These are phyloP conservation scores for Cladosporium sp. DNA, from an alignment of 2,329 filamentous ascomycete genomes.

Conservation along the genomic window DNA sequence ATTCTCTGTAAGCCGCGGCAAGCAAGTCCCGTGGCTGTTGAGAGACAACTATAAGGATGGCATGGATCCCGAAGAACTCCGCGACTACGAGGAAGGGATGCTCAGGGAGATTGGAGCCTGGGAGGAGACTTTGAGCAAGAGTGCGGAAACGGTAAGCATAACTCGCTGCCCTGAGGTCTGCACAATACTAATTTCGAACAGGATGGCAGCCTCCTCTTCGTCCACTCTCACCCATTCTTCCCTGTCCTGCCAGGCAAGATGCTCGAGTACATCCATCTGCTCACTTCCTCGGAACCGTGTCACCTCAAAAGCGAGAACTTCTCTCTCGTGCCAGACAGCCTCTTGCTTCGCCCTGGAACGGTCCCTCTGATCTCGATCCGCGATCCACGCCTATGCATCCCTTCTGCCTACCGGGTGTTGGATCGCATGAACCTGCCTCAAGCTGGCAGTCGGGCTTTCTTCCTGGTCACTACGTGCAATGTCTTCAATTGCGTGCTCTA, in stretches of 20 bases:
- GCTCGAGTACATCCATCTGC: not conserved
- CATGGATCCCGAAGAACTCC: not conserved
- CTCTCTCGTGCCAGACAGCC: constrained; percentile 40
- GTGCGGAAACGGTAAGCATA: not conserved
- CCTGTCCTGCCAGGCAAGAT: constrained; percentile 9
- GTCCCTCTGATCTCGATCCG: constrained; percentile 27
- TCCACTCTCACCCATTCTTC: constrained; percentile 15
- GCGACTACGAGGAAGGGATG: constrained; percentile 10
- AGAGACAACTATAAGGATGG: constrained; percentile 12
- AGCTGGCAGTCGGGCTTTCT: constrained; percentile 21
- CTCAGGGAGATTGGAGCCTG: not conserved
- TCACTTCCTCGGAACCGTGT: not conserved
- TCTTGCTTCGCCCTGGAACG: constrained; percentile 32
- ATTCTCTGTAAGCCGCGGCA: constrained; percentile 15
- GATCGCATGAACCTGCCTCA: constrained; percentile 16
- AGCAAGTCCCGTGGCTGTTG: constrained; percentile 20
- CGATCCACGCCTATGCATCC: constrained; percentile 43
- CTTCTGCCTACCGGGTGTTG: constrained; percentile 39
- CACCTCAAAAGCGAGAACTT: constrained; percentile 11
- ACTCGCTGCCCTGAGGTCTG: not conserved
- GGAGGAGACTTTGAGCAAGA: not conserved
- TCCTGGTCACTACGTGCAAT: constrained; percentile 32
- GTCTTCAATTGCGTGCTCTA: constrained; percentile 38
- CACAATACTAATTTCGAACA: not conserved
- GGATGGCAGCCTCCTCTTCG: not conserved